Conservation (phyloP, 176 grass and related monocot species). For the Eragrostis curvula region DNA sequence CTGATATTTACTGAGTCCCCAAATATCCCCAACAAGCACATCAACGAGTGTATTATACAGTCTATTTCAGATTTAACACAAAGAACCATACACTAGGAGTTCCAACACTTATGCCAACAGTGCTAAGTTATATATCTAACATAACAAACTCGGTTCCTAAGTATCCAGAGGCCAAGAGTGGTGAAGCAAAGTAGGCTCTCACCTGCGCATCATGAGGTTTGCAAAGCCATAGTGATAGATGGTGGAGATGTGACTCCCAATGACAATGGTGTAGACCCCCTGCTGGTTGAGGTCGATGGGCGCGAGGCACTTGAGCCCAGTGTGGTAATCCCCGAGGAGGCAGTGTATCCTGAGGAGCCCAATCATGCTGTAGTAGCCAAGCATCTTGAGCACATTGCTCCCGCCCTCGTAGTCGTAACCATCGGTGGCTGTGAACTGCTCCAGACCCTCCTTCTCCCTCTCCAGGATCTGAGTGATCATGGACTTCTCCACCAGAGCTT, state of each 20-base stretch:
- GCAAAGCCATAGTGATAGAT: slow-evolving; percentile 99
- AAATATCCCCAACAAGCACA: neutral
- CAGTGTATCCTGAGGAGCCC: slow-evolving; percentile 97
- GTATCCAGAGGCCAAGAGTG: neutral
- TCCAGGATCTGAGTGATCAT: slow-evolving; percentile 86
- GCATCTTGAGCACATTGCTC: slow-evolving; percentile 96
- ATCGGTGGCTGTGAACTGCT: slow-evolving; percentile 84
- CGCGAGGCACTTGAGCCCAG: slow-evolving; percentile 85
- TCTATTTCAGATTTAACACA: neutral
- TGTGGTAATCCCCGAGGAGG: slow-evolving; percentile 94
- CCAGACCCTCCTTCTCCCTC: slow-evolving; percentile 92
- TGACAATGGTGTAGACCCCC: slow-evolving; percentile 95
- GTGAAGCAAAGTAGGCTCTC: neutral
- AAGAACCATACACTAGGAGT: neutral
- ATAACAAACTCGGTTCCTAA: neutral
- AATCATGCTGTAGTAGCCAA: slow-evolving; percentile 99
- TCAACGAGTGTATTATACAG: neutral
- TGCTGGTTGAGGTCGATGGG: slow-evolving; percentile 94
- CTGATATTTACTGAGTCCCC: neutral
- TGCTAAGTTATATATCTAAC: neutral
- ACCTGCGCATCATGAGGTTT: slow-evolving; percentile 95
- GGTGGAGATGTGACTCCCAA: slow-evolving; percentile 93
- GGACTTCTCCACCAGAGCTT: slow-evolving; percentile 98
- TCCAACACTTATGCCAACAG: neutral
- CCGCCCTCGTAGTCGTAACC: slow-evolving; percentile 95